Base-by-base conservation (phyloP, 1,284 basidiomycete species). In the Cystobasidium pallidum region DNA sequence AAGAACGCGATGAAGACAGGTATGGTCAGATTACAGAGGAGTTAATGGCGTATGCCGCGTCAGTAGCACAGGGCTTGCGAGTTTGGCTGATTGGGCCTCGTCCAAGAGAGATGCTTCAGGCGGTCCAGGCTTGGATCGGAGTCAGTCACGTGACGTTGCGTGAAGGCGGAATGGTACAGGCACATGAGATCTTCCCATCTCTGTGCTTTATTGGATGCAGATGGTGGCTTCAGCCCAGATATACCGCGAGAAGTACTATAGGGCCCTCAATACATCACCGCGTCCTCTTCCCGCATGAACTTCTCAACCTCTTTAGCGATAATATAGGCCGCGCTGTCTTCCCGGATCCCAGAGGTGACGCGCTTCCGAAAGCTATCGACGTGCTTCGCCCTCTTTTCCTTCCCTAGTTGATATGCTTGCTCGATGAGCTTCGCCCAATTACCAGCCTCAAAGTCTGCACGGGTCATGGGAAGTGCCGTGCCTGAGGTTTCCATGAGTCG, bases 381-480 rank as follows among this genome's bases (percentile, higher is more conserved):
- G 51, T 71, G 68, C 28, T 24, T 39, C 11, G 15, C 28, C 36
- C 63, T 47, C 26, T 45, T 58, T 26, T 80, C 81, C 68, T 78
- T 78, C 3, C 88, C 86, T 71, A 80, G 81, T 45, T 67, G 74
- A 81, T 84, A 88, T 15, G 89, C 89, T 72, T 85, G 82, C 65
- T 83, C 79, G 21, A 90, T 83, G 10, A 84, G 83, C 11, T 76
- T 75, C 2, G 87, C 86, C 89, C 89, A 90, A 70, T 88, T 84
- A 4, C 89, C 89, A 24, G 81, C 83, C 79, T 91, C 89, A 77
- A 90, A 91, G 19, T 83, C 81, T 26, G 83, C 81, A 17, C 87
- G 84, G 19, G 84, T 82, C 49, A 91, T 84, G 79, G 89, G 88
- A 15, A 89, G 82, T 15, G 88, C 88, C 7, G 86, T 85, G 11